These are phyloP conservation scores for Penicillium parvum DNA, from an alignment of 495 filamentous ascomycete genomes.

Conservation along the genomic window DNA sequence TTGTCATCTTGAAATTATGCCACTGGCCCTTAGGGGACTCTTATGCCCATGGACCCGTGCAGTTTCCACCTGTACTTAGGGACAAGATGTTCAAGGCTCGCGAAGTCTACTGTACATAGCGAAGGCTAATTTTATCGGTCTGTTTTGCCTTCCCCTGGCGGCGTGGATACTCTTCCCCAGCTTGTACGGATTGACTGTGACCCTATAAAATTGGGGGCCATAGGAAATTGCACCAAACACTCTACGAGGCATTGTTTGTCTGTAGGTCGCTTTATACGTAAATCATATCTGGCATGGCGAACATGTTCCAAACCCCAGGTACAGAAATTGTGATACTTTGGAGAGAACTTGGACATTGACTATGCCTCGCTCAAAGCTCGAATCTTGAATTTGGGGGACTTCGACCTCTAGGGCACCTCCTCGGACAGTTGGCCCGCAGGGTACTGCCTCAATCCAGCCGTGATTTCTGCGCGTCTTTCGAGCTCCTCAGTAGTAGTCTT, in stretches of 20 bases:
- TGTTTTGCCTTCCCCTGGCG: background rate
- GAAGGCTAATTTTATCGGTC: background rate
- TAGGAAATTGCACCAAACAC: background rate
- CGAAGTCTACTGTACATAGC: background rate
- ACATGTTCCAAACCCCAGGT: background rate
- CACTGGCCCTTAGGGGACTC: background rate
- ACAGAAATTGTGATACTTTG: background rate
- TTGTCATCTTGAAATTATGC: background rate
- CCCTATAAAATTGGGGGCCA: background rate
- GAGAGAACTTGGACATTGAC: background rate
- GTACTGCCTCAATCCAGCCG: background rate
- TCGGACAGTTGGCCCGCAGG: background rate
- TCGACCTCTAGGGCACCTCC: background rate
- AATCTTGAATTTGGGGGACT: background rate
- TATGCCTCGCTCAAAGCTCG: background rate
- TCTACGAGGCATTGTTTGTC: background rate
- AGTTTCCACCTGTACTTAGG: background rate
- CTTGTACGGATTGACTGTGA: background rate
- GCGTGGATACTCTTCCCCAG: background rate
- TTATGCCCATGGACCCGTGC: background rate
- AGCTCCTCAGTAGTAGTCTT: background rate
- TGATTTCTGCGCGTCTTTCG: background rate
- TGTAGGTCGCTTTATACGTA: background rate
- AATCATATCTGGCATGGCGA: background rate
- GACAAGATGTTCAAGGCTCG: background rate